Base-by-base conservation (phyloP, 768 basidiomycete species). In the Phanerochaete sordida region DNA sequence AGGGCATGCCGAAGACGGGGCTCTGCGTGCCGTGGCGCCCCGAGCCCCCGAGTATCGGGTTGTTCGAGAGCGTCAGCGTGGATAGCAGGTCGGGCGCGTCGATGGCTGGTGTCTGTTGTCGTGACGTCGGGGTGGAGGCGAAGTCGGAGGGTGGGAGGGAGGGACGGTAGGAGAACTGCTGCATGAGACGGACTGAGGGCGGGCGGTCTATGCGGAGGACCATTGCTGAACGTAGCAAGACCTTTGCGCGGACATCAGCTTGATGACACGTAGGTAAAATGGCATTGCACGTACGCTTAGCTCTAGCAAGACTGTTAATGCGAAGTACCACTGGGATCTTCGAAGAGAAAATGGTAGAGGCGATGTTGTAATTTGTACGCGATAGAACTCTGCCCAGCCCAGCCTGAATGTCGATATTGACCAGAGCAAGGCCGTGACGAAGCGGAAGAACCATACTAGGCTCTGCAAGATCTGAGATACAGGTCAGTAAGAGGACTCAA, bases 1-100 rank as follows among this genome's bases (percentile, higher is more conserved):
- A 93, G 4, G 91, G 81, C 7, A 83, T 66, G 3, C 91, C 91
- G 64, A 93, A 93, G 39, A 92, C 74, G 15, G 86, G 90, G 33
- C 75, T 75, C 0, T 58, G 23, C 16, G 59, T n/a, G n/a, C n/a
- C n/a, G n/a, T n/a, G 28, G 21, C 62, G 69, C 33, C 33, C 33
- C 30, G 67, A 21, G 8, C 45, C n/a, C 24, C 1, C 46, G 19
- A 86, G 72, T 23, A 87, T 74, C 0, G 89, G 88, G 28, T 84
- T 83, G 8, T 84, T 81, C 19, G 88, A 87, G 35, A 91, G 78
- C 0, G 86, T 79, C 33, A 89, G 79, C 21, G 85, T 70, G 12
- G 87, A 80, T 28, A 90, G 73, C 27, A 85, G 75, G 62, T 90
- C 88, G 21, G 82, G 77, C 58, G 88, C 86, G 7, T 59, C 69